Conservation (phyloP, 2,329 filamentous ascomycete species). For the Alternaria sp. region DNA sequence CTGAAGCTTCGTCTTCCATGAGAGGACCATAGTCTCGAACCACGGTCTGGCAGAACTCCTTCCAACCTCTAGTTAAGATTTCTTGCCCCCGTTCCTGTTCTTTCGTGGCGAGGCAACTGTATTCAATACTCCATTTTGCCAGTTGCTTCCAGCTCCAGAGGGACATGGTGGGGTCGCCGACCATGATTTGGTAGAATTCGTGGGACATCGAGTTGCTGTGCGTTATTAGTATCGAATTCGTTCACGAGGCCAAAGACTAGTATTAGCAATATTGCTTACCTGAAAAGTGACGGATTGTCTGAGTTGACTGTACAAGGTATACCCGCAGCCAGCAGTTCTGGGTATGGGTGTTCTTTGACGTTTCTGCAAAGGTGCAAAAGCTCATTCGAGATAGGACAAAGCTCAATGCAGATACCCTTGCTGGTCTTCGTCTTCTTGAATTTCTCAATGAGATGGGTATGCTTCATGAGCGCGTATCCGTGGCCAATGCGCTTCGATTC, state of each 20-base stretch:
- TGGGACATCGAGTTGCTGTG: constrained; percentile 72
- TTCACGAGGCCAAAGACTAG: not conserved
- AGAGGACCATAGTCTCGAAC: constrained; percentile 47
- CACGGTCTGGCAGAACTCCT: constrained; percentile 63
- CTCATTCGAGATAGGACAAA: constrained; percentile 81
- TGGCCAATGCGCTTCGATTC: constrained; percentile 75
- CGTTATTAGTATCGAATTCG: constrained; percentile 4
- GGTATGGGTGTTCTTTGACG: constrained; percentile 70
- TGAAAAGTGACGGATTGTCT: constrained; percentile 76
- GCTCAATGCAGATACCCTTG: constrained; percentile 68
- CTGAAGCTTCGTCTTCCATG: not conserved
- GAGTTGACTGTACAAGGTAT: constrained; percentile 77
- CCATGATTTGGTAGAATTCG: constrained; percentile 79
- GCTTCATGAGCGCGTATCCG: constrained; percentile 72
- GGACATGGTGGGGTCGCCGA: constrained; percentile 70
- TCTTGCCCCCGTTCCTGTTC: constrained; percentile 51
- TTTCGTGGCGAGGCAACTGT: constrained; percentile 48
- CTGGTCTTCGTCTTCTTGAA: constrained; percentile 55
- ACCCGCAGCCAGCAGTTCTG: constrained; percentile 72
- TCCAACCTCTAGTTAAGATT: constrained; percentile 65
- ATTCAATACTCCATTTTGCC: constrained; percentile 54
- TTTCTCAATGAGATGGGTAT: constrained; percentile 66
- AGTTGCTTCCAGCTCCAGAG: constrained; percentile 74
- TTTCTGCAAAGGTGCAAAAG: constrained; percentile 72
- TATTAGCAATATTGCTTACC: constrained; percentile 49